Base-by-base conservation (phyloP, 805 yeast species). In the Cyberlindnera americana region DNA sequence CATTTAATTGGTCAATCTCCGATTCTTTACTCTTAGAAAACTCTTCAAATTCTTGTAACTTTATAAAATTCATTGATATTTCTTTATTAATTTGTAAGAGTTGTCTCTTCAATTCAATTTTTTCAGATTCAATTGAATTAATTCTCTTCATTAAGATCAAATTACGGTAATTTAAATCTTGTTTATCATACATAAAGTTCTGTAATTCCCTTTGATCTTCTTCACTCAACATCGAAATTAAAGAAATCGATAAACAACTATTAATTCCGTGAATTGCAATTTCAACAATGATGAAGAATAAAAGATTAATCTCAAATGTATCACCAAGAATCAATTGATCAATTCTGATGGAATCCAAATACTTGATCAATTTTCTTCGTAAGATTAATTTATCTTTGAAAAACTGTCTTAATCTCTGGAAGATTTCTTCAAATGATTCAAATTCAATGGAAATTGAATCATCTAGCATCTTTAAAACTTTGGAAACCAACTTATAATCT, bases 141-240 rank as follows among this genome's bases (percentile, higher is more conserved):
- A 38, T 47, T 33, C 37, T 41, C 38, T 43, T 52, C 24, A 29
- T 44, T 45, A 44, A 48, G 6, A 48, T 19, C 40, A 52, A 35
- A 30, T 43, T 46, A 35, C 40, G 50, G 22, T 44, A 49, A 46
- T 24, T 43, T n/a, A 47, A 43, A 35, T 36, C 57, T 23, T 36
- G 50, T 17, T 33, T 52, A 33, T 48, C 59, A 45, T 46, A 44
- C 41, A 44, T 48, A 33, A 31, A 45, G 29, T 16, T 45, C 29
- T 38, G 44, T 45, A 43, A 47, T 33, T 36, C 40, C 29, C 9
- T 23, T 28, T 46, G 43, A 23, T 48, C 46, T 3, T 36, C 46
- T 14, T 45, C 53, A 8, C 37, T 35, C 21, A 41, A 38, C 19
- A 32, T 31, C 2, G 48, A 42, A 11, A 49, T 27, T 11, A 42